Percentiles rank a stretch among this genome's conserved stretches.
phyloP scores from a whole-genome alignment of 2,329 filamentous ascomycete genomes.

The Whalleya microplaca region DNA sequence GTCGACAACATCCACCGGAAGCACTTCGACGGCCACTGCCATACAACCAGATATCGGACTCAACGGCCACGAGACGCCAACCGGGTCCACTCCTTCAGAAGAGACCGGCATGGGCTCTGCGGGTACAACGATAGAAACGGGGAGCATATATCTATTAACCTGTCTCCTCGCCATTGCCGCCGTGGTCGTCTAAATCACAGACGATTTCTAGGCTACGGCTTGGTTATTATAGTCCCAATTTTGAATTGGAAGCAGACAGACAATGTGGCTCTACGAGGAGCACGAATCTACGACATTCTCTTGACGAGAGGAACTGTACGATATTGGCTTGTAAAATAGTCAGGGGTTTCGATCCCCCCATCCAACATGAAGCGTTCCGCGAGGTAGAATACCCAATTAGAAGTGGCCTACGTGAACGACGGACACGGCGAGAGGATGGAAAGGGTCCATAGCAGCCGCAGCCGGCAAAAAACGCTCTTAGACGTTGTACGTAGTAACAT shows the following conservation, averaged over 20 bases:
- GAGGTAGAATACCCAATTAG: background rate
- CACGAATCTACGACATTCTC: background rate
- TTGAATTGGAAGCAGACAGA: slow-evolving; percentile 1
- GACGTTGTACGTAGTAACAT: slow-evolving; percentile 33
- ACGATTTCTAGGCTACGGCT: background rate
- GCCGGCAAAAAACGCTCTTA: slow-evolving; percentile 12
- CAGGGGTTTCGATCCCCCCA: background rate
- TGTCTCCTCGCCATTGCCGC: slow-evolving; percentile 27
- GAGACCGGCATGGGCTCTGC: slow-evolving; percentile 30
- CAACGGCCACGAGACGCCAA: slow-evolving; percentile 42
- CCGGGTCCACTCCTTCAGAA: slow-evolving; percentile 28
- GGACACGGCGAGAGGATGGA: slow-evolving; percentile 20
- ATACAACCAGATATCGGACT: slow-evolving; percentile 34
- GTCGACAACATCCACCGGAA: slow-evolving; percentile 10
- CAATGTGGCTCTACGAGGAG: background rate
- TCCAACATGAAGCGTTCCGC: slow-evolving; percentile 4
- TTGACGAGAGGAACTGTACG: slow-evolving; percentile 1
- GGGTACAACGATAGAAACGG: slow-evolving; percentile 25
- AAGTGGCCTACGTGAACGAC: slow-evolving; percentile 30
- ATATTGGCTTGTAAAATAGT: slow-evolving; percentile 11
- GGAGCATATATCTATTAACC: slow-evolving; percentile 20
- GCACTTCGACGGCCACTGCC: slow-evolving; percentile 18
- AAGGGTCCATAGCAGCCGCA: slow-evolving; percentile 7
- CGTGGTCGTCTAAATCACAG: slow-evolving; percentile 25
- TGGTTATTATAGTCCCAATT: background rate